These are phyloP conservation scores for Ogataea dorogensis DNA, from an alignment of 805 yeast species.

Conservation along the genomic window DNA sequence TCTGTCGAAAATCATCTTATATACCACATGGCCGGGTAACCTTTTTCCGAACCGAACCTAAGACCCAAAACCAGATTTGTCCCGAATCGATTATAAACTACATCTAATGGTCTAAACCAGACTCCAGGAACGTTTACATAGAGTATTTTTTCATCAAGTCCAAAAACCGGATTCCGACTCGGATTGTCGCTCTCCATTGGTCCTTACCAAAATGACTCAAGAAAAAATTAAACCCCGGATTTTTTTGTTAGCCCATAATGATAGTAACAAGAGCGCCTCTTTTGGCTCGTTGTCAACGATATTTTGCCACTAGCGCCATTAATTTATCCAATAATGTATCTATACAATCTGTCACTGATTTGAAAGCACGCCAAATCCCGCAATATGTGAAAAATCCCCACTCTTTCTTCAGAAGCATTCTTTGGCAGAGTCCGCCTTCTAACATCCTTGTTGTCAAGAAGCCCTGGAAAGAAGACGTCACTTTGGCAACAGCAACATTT, in stretches of 20 bases:
- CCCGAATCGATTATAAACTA: no score
- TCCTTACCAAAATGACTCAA: conserved; percentile 4
- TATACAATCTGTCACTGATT: conserved; percentile 10
- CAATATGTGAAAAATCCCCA: conserved; percentile 53
- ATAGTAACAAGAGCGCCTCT: conserved; percentile 1
- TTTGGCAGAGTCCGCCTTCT: conserved; percentile 71
- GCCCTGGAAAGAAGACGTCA: conserved; percentile 69
- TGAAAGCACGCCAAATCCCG: conserved; percentile 38
- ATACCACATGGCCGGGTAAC: conserved; percentile 9
- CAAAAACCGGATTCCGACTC: conserved; percentile 1
- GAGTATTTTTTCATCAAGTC: background rate
- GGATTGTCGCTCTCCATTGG: background rate
- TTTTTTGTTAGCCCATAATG: conserved; percentile 6
- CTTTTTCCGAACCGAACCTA: no score
- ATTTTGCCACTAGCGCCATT: background rate
- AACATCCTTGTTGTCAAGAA: conserved; percentile 82
- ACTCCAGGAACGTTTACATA: no score
- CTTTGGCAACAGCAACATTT: conserved; percentile 63
- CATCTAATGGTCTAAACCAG: no score
- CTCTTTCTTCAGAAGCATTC: conserved; percentile 58
- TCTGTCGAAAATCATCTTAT: background rate
- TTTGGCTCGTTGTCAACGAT: background rate
- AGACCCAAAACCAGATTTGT: no score
- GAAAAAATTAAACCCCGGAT: conserved; percentile 10
- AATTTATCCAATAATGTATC: conserved; percentile 1